Evolutionary conservation across 1,284 basidiomycete genomes (phyloP).

Genomic region (Tranzscheliella williamsii): DNA sequence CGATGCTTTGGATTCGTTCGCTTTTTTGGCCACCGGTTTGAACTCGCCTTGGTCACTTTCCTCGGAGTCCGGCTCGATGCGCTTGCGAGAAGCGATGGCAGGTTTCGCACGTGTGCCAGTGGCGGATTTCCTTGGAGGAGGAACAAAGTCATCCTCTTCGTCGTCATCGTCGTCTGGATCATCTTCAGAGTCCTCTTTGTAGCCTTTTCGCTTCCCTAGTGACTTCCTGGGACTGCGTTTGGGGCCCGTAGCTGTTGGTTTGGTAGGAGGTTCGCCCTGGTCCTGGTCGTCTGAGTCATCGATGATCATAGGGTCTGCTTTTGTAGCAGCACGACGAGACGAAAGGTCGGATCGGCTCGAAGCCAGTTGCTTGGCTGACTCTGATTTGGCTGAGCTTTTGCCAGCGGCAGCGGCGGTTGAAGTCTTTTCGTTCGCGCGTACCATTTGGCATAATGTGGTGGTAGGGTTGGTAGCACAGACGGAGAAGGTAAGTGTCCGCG

Average conservation of each 20-base stretch:
- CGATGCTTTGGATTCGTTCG: not conserved
- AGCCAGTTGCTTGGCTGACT: no score
- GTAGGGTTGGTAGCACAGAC: no score
- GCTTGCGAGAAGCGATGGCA: not conserved
- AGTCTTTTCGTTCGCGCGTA: no score
- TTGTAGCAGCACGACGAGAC: slow-evolving; percentile 10
- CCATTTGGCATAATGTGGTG: no score
- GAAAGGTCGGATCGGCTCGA: no score
- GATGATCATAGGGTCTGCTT: slow-evolving; percentile 29
- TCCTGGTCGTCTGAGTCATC: slow-evolving; percentile 31
- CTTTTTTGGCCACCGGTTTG: not conserved
- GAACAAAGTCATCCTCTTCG: slow-evolving; percentile 53
- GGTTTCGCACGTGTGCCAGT: slow-evolving; percentile 10
- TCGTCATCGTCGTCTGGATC: slow-evolving; percentile 39
- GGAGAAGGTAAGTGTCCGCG: no score
- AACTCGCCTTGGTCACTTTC: not conserved
- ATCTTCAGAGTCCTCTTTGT: slow-evolving; percentile 3
- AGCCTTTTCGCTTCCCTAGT: slow-evolving; percentile 21
- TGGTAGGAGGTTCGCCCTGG: not conserved
- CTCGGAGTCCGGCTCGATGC: not conserved
- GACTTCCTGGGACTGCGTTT: slow-evolving; percentile 9
- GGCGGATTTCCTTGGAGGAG: slow-evolving; percentile 38
- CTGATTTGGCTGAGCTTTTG: no score
- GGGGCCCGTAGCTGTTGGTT: not conserved
- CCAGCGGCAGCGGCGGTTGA: no score